Conservation (phyloP, 2,329 filamentous ascomycete genomes). For the Pseudonectria buxi region DNA sequence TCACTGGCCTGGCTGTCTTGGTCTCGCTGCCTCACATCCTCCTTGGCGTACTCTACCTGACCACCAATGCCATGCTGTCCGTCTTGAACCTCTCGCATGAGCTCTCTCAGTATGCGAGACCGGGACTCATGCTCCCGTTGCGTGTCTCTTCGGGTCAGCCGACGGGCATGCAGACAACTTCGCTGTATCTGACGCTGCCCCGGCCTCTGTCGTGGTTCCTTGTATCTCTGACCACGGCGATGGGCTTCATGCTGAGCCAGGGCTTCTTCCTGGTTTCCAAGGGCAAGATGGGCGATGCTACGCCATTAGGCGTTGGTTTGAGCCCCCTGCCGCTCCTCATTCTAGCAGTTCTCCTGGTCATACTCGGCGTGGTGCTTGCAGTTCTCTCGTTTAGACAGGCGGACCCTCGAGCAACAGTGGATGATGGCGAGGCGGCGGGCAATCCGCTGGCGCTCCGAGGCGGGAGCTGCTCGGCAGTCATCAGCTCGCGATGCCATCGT, state of each 20-base stretch:
- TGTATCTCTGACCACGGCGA: slow-evolving; percentile 35
- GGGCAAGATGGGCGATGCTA: slow-evolving; percentile 11
- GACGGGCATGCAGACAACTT: slow-evolving; percentile 38
- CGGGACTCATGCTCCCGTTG: slow-evolving; percentile 23
- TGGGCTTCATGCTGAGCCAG: slow-evolving; percentile 41
- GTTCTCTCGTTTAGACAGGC: slow-evolving; percentile 36
- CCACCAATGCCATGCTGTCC: slow-evolving; percentile 40
- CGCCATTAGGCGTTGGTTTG: slow-evolving; percentile 31
- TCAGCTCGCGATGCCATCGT: slow-evolving; percentile 43
- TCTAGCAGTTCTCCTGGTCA: slow-evolving; percentile 33
- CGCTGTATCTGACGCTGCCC: slow-evolving; percentile 45
- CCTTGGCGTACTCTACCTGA: slow-evolving; percentile 40
- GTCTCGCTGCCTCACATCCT: slow-evolving; percentile 42
- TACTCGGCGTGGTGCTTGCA: slow-evolving; percentile 28
- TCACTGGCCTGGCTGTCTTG: slow-evolving; percentile 31
- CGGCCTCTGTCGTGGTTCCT: slow-evolving; percentile 39
- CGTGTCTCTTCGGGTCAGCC: slow-evolving; percentile 41
- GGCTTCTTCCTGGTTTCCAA: slow-evolving; percentile 32
- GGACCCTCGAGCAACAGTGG: slow-evolving; percentile 26
- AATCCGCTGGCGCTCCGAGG: slow-evolving; percentile 43
- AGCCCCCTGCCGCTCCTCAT: slow-evolving; percentile 37
- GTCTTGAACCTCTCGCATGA: slow-evolving; percentile 45
- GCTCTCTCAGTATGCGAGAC: slow-evolving; percentile 36
- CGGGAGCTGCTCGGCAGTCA: slow-evolving; percentile 45
- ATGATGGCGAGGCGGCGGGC: slow-evolving; percentile 30